A percentile compares a stretch with the other conserved stretches of the same genome.
Conservation (phyloP, 495 filamentous ascomycete genomes). For the Talaromyces ruber region DNA sequence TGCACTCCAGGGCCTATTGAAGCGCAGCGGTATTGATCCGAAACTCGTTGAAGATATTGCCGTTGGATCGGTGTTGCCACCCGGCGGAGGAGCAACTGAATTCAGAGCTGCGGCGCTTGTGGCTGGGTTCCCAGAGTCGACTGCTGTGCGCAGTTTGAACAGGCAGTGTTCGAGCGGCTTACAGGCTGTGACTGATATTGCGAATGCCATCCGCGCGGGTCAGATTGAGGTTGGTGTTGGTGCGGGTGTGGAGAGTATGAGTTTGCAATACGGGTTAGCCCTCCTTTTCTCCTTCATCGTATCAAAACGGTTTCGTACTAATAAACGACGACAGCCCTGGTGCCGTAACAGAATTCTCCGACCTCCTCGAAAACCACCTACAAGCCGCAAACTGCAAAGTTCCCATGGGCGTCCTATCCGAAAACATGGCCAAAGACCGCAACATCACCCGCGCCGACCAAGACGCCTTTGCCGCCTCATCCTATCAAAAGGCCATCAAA, state of each 20-base stretch:
- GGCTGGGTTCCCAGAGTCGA: conserved; percentile 78
- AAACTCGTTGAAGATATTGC: conserved; percentile 80
- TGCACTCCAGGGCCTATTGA: conserved; percentile 69
- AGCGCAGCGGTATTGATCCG: conserved; percentile 80
- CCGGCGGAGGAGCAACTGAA: conserved; percentile 92
- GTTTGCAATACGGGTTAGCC: conserved; percentile 73
- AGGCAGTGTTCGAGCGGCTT: conserved; percentile 86
- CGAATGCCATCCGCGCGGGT: conserved; percentile 75
- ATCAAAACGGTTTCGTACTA: too few relatives aligned
- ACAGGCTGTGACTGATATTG: conserved; percentile 86
- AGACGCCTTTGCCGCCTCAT: conserved; percentile 81
- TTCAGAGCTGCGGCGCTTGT: conserved; percentile 88
- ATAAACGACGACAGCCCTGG: conserved; percentile 47
- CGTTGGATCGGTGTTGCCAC: conserved; percentile 84
- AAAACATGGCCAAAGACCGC: conserved; percentile 87
- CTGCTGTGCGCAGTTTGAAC: conserved; percentile 80
- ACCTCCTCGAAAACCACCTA: conserved; percentile 74
- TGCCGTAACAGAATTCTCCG: conserved; percentile 90
- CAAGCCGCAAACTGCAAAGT: conserved; percentile 95
- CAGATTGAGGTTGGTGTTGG: conserved; percentile 97
- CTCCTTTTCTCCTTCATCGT: background rate
- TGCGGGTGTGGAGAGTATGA: conserved; percentile 98
- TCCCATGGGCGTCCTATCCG: conserved; percentile 90
- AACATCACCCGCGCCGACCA: conserved; percentile 63
- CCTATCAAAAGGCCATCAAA: conserved; percentile 79